Base-by-base conservation (phyloP, 1,284 basidiomycete species). In the Amylostereum chailletii region DNA sequence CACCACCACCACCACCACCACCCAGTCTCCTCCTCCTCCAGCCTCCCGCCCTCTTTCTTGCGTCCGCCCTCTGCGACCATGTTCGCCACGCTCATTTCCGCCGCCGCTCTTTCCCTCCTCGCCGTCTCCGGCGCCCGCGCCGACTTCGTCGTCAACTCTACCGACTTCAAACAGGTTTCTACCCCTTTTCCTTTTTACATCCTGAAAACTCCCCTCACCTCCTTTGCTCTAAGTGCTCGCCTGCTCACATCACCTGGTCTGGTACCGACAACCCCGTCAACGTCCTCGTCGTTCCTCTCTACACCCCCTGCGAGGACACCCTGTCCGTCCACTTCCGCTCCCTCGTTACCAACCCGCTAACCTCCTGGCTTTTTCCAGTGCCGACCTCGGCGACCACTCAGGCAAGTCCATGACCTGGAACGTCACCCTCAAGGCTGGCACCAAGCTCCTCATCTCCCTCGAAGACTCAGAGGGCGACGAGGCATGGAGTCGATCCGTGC, bases 61-160 rank as follows among this genome's bases (percentile, higher is more conserved):
- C 48, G 39, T 46, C 39, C 41, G 41, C 54, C 54, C 52, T 49
- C 51, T 56, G 40, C 50, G 50, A 71, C 62, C 60, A 89, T 89
- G 86, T 83, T 80, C 76, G 70, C 79, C 70, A 84, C 86, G 71
- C 67, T 89, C 83, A 47, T 86, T 86, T 73, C 75, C 53, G 64
- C 77, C 68, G 72, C 81, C 64, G 76, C 88, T 79, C 68, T 86
- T 72, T 66, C 75, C 61, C 62, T 71, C 57, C 66, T 80, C 63
- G 72, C 74, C 63, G 60, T 77, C 62, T 71, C 62, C 56, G 69
- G 69, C 62, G 79, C 70, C 49, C 58, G 74, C 48, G 81, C 83
- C 44, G 70, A 67, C 6, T 74, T 86, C 58, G 60, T 65, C 37
- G 68, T 86, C 60, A 60, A 60, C 54, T 77, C 76, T 34, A 79